These are phyloP conservation scores for Phytophthora ramorum DNA, from an alignment of 352 stramenopile genomes.

Conservation along the genomic window DNA sequence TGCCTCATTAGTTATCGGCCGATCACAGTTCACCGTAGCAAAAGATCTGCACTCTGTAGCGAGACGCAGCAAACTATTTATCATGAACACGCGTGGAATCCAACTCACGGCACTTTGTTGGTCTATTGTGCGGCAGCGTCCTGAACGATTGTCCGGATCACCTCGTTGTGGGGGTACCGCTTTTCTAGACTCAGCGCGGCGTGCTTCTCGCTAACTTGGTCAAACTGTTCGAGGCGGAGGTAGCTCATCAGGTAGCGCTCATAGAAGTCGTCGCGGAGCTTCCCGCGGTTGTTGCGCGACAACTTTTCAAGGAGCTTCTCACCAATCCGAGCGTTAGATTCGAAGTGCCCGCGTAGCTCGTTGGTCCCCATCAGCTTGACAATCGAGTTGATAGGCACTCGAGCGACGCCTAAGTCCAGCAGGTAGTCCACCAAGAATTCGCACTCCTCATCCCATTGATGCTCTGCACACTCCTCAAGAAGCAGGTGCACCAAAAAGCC, in stretches of 20 bases:
- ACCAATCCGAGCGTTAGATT: conserved; percentile 38
- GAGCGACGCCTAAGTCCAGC: conserved; percentile 27
- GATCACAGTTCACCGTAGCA: conserved; percentile 4
- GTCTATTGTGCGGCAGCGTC: conserved; percentile 37
- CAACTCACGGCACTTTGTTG: not conserved
- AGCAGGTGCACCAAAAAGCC: conserved; percentile 59
- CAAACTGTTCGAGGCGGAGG: conserved; percentile 41
- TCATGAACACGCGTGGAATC: conserved; percentile 17
- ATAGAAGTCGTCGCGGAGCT: conserved; percentile 44
- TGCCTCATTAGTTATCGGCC: conserved; percentile 11
- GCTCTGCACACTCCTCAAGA: conserved; percentile 43
- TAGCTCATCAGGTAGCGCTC: conserved; percentile 51
- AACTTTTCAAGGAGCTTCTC: conserved; percentile 38
- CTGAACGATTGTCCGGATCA: conserved; percentile 41
- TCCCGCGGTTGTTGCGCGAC: conserved; percentile 18
- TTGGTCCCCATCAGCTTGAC: conserved; percentile 45
- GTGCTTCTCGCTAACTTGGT: conserved; percentile 36
- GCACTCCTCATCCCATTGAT: conserved; percentile 40
- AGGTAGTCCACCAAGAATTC: conserved; percentile 42
- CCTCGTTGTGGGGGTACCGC: conserved; percentile 43
- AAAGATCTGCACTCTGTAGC: conserved; percentile 26
- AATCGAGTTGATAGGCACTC: conserved; percentile 37
- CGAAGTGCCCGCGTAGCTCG: conserved; percentile 41
- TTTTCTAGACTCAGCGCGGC: conserved; percentile 28
- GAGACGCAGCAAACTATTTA: conserved; percentile 30